Conservation (phyloP, 2,329 filamentous ascomycete species). For the Herpotrichia juniperi region DNA sequence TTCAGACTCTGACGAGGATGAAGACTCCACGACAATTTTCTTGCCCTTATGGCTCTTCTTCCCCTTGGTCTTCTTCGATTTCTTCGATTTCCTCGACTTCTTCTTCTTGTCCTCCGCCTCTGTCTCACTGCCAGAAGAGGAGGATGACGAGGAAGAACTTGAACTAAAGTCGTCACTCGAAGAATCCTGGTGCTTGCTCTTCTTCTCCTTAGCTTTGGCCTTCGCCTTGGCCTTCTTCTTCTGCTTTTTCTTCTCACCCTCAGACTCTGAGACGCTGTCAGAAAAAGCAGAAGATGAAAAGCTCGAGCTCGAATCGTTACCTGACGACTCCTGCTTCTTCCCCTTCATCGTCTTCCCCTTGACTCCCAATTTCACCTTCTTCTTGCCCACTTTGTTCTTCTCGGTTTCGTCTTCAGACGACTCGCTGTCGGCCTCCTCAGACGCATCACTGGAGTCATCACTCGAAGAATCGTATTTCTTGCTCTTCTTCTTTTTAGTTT, state of each 20-base stretch:
- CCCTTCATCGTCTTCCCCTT: too few species aligned
- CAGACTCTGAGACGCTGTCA: background rate
- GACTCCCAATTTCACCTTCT: too few species aligned
- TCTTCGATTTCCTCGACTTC: constrained; percentile 10
- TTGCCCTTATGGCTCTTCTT: background rate
- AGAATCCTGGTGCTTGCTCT: constrained; percentile 26
- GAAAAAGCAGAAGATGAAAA: constrained; percentile 3
- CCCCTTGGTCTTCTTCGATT: constrained; percentile 9
- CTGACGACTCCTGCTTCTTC: background rate
- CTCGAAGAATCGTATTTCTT: constrained; percentile 25
- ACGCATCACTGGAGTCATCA: background rate
- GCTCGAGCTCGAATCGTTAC: background rate
- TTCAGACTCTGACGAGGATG: background rate
- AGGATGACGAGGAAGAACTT: constrained; percentile 14
- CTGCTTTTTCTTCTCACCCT: background rate
- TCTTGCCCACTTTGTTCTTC: too few species aligned
- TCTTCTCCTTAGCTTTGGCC: constrained; percentile 18
- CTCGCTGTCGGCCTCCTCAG: background rate
- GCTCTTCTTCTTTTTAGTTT: constrained; percentile 19
- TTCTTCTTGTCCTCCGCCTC: constrained; percentile 14
- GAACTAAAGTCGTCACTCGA: constrained; percentile 21
- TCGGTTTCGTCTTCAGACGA: too few species aligned
- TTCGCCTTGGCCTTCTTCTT: background rate
- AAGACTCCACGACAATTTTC: background rate
- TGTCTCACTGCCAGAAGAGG: constrained; percentile 7